phyloP scores from a whole-genome alignment of 176 grass and related monocot species.

The Microstegium vimineum region DNA sequence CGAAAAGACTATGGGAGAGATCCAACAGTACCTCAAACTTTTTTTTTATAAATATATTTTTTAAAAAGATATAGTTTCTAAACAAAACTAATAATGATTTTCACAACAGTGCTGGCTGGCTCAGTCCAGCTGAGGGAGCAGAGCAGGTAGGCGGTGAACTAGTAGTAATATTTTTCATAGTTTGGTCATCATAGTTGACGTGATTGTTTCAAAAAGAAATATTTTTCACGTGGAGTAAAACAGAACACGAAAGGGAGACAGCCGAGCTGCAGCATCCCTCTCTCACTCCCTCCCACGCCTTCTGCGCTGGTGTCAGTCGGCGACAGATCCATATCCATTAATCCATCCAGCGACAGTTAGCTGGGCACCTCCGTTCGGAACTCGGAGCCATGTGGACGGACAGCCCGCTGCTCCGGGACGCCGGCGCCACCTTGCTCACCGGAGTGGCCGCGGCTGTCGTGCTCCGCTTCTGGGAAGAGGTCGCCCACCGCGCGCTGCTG shows the following conservation, averaged over 20 bases:
- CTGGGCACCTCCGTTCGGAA: background rate
- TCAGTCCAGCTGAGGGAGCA: no score
- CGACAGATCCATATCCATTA: background rate
- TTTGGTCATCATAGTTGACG: background rate
- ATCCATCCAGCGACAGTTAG: background rate
- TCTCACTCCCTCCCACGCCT: no score
- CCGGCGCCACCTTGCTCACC: conserved; percentile 44
- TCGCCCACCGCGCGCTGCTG: conserved; percentile 69
- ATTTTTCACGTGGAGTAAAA: background rate
- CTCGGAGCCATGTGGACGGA: conserved; percentile 19
- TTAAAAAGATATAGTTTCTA: no score
- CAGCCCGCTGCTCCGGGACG: conserved; percentile 54
- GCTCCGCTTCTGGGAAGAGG: conserved; percentile 73
- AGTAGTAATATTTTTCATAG: background rate
- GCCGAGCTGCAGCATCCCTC: background rate
- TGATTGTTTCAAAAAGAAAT: background rate
- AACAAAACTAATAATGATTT: no score
- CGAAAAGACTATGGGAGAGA: no score
- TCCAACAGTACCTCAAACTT: no score
- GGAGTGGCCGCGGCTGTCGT: conserved; percentile 35
- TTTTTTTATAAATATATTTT: no score
- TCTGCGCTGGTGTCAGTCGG: no score
- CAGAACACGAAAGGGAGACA: background rate
- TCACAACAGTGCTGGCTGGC: no score
- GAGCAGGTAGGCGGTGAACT: no score